Conservation (phyloP, 306 rosid genomes). For the Cicer arietinum region DNA sequence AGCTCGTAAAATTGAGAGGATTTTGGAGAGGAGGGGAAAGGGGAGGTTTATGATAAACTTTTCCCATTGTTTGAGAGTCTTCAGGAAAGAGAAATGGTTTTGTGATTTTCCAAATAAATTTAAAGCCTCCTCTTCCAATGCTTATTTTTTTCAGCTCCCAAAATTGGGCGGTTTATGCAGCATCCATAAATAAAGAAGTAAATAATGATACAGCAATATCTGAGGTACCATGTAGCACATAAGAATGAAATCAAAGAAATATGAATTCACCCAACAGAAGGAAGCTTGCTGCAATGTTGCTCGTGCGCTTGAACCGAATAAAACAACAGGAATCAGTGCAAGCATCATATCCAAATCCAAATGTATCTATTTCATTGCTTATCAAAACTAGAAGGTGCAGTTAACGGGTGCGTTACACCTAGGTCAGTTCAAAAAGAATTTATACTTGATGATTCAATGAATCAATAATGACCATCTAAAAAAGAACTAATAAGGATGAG, state of each 20-base stretch:
- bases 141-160: too few relatives aligned
- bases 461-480: too few relatives aligned
- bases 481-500: too few relatives aligned
- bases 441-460: background rate
- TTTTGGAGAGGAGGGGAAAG: too few relatives aligned
- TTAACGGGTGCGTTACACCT: background rate
- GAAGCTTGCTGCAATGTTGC: background rate
- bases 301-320: background rate
- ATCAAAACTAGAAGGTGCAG: background rate
- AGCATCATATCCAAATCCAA: background rate
- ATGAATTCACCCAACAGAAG: background rate
- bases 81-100: too few relatives aligned
- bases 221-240: background rate
- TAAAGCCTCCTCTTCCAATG: too few relatives aligned
- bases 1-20: background rate
- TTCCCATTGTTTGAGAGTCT: too few relatives aligned
- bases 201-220: background rate
- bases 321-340: slow-evolving; percentile 12
- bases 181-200: background rate
- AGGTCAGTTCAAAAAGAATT: slow-evolving; percentile 1
- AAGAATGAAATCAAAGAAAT: background rate
- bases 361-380: background rate
- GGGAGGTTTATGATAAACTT: too few relatives aligned
- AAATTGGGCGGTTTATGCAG: too few relatives aligned
- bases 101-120: too few relatives aligned